phyloP scores from a whole-genome alignment of 1,139 yeast genomes.

The Debaryomyces udenii region DNA sequence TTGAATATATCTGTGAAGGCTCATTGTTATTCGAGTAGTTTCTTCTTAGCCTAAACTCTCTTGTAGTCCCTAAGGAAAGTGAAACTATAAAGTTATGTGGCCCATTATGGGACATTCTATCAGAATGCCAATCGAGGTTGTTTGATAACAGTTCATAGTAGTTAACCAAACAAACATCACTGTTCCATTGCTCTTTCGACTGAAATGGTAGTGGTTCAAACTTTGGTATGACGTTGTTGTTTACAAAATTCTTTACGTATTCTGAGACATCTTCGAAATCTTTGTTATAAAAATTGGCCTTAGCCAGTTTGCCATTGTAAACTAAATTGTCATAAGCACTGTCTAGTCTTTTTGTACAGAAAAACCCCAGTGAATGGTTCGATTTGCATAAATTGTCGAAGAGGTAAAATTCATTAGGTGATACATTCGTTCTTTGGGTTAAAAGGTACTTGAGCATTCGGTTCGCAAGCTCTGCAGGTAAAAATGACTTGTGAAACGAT shows the following conservation, averaged over 20 bases:
- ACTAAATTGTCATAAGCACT: constrained; percentile 21
- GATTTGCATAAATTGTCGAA: constrained; percentile 64
- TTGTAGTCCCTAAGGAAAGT: constrained; percentile 64
- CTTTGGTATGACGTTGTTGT: constrained; percentile 33
- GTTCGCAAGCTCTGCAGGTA: constrained; percentile 54
- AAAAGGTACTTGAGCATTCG: constrained; percentile 42
- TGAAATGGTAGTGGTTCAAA: constrained; percentile 30
- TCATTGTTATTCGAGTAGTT: constrained; percentile 25
- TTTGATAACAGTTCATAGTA: constrained; percentile 50
- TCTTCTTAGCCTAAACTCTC: constrained; percentile 62
- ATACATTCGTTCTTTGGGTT: constrained; percentile 41
- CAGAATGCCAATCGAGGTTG: constrained; percentile 74
- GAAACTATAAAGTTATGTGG: constrained; percentile 71
- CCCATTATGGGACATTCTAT: constrained; percentile 67
- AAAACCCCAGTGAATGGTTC: constrained; percentile 50
- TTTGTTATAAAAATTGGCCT: constrained; percentile 34
- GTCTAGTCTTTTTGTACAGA: constrained; percentile 24
- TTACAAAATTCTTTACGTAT: constrained; percentile 46
- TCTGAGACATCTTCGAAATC: constrained; percentile 43
- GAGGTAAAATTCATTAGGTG: constrained; percentile 50
- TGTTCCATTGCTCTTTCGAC: constrained; percentile 42
- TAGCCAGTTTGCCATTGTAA: constrained; percentile 42
- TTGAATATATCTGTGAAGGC: constrained; percentile 40
- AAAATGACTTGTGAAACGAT: constrained; percentile 50
- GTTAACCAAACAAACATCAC: constrained; percentile 59